Evolutionary conservation across 1,284 basidiomycete genomes (phyloP).

Genomic region (Ustilago vetiveriae): DNA sequence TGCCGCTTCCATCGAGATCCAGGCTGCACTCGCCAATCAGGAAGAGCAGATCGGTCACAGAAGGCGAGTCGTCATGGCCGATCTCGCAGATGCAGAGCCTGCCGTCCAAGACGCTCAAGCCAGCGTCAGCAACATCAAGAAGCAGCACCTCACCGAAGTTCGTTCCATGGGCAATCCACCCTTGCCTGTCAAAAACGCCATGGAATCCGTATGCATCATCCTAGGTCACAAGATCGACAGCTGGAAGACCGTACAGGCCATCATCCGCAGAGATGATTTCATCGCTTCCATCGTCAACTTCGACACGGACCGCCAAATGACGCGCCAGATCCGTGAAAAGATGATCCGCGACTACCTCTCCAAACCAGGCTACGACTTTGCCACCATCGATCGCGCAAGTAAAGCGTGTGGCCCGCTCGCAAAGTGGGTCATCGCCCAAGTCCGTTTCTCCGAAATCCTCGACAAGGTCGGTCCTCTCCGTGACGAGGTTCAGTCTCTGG

Average conservation of each 20-base stretch:
- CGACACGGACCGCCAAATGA: constrained; percentile 91
- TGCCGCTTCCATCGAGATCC: constrained; percentile 92
- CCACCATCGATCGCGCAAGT: constrained; percentile 92
- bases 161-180: constrained; percentile 98
- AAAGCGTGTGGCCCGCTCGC: constrained; percentile 97
- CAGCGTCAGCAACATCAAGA: constrained; percentile 96
- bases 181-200: constrained; percentile 94
- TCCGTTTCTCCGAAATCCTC: constrained; percentile 95
- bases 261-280: constrained; percentile 97
- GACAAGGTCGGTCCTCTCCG: constrained; percentile 97
- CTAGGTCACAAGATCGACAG: constrained; percentile 97
- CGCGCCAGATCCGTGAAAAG: constrained; percentile 83
- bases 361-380: constrained; percentile 91
- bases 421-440: constrained; percentile 98
- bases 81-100: constrained; percentile 96
- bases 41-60: constrained; percentile 89
- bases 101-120: constrained; percentile 93
- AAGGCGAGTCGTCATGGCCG: constrained; percentile 86
- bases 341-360: constrained; percentile 95
- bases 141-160: constrained; percentile 95
- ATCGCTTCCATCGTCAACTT: constrained; percentile 97
- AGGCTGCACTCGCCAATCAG: constrained; percentile 89
- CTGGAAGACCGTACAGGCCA: constrained; percentile 95
- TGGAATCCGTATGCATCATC: constrained; percentile 98
- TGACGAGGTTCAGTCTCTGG: constrained; percentile 91